Evolutionary conservation across 2,329 filamentous ascomycete genomes (phyloP).

Genomic region (Trichothecium sympodiale): DNA sequence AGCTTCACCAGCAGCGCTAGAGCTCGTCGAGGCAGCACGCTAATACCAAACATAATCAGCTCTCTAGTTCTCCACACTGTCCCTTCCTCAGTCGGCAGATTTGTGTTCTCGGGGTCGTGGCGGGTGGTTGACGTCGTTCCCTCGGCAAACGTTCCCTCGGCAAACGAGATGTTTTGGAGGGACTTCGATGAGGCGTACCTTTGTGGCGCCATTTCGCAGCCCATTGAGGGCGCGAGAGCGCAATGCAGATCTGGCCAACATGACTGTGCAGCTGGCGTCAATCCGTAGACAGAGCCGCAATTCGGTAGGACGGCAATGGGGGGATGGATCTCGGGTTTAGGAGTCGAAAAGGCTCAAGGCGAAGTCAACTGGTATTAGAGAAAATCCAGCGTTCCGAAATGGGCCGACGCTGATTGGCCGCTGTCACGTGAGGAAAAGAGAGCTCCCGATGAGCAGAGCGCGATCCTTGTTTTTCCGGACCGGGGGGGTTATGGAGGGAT

Average conservation of each 20-base stretch:
- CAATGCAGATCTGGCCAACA: constrained; percentile 90
- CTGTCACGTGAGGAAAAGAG: constrained; percentile 19
- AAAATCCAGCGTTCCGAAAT: constrained; percentile 33
- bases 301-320: constrained; percentile 23
- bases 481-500: no score
- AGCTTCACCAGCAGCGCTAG: constrained; percentile 56
- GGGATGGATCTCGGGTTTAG: constrained; percentile 25
- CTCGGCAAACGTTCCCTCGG: constrained; percentile 27
- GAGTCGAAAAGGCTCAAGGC: constrained; percentile 27
- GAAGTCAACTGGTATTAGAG: constrained; percentile 23
- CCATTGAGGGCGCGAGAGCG: constrained; percentile 79
- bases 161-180: constrained; percentile 14
- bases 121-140: constrained; percentile 16
- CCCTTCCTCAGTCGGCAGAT: constrained; percentile 1
- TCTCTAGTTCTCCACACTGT: constrained; percentile 9
- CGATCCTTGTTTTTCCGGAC: no score
- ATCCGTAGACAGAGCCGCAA: constrained; percentile 24
- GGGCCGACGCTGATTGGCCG: constrained; percentile 29
- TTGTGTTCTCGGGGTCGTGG: constrained; percentile 1
- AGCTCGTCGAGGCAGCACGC: constrained; percentile 63
- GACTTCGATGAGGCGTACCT: constrained; percentile 42
- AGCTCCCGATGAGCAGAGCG: no score
- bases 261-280: constrained; percentile 44
- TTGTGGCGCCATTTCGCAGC: constrained; percentile 62
- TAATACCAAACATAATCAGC: constrained; percentile 30